phyloP scores from a whole-genome alignment of 1,284 basidiomycete genomes.

The Lentinula novae-zelandiae region DNA sequence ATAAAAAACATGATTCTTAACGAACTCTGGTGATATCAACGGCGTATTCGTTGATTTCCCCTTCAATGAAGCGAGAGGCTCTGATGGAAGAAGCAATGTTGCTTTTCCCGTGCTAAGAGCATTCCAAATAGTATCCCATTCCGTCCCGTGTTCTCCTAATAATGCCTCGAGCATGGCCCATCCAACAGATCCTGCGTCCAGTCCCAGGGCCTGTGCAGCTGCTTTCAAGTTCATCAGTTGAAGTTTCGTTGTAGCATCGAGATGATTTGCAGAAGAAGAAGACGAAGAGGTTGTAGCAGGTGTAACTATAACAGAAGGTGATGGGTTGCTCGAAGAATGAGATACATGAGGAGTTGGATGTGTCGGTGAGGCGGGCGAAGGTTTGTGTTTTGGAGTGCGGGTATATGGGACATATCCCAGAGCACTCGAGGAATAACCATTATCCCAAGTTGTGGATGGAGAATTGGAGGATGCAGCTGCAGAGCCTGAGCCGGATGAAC shows the following conservation, averaged over 20 bases:
- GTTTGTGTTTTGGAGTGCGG: conserved; percentile 33
- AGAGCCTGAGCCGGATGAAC: background rate
- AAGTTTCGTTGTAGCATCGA: conserved; percentile 61
- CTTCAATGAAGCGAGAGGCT: conserved; percentile 28
- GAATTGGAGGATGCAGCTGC: background rate
- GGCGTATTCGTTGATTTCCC: background rate
- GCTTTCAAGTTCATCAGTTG: conserved; percentile 82
- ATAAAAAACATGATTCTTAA: conserved; percentile 76
- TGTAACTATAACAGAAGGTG: conserved; percentile 27
- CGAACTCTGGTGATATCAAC: conserved; percentile 64
- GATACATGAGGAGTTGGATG: conserved; percentile 38
- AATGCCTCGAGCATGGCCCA: conserved; percentile 85
- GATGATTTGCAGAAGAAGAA: conserved; percentile 31
- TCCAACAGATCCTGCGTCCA: conserved; percentile 68
- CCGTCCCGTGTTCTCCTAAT: conserved; percentile 49
- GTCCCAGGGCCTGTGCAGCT: conserved; percentile 70
- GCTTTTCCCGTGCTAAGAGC: conserved; percentile 70
- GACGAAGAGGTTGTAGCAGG: conserved; percentile 38
- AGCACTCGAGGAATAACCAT: conserved; percentile 11
- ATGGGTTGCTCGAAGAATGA: conserved; percentile 26
- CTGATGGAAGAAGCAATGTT: conserved; percentile 72
- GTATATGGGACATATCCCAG: conserved; percentile 41
- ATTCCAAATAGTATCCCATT: conserved; percentile 77
- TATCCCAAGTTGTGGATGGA: conserved; percentile 11
- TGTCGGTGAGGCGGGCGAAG: conserved; percentile 38